Evolutionary conservation across 148 eudicot genomes (phyloP).

Genomic region (Chenopodium berlandieri): DNA sequence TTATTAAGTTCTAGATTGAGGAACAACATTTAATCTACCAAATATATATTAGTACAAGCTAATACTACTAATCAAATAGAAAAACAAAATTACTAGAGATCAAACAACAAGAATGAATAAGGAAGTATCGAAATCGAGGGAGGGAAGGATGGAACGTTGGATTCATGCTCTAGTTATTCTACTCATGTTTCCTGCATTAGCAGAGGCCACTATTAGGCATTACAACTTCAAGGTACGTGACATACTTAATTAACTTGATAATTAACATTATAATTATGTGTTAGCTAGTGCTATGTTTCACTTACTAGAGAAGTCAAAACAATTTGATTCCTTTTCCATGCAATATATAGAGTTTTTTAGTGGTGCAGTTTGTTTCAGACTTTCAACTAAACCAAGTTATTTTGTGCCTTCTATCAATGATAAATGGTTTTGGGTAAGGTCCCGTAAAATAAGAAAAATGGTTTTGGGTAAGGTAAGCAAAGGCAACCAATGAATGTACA

Average conservation of each 20-base stretch:
- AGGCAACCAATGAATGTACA: too few species aligned
- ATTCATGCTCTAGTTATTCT: conserved; percentile 29
- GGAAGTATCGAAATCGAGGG: neutral
- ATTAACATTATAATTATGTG: neutral
- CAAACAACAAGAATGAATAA: neutral
- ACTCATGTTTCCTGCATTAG: conserved; percentile 35
- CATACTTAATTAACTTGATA: neutral
- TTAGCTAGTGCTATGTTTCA: neutral
- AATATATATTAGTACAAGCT: neutral
- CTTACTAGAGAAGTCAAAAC: neutral
- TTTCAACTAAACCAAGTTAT: too few species aligned
- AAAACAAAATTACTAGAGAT: neutral
- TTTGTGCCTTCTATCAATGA: too few species aligned
- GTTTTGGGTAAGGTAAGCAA: too few species aligned
- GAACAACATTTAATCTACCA: neutral
- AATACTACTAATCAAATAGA: neutral
- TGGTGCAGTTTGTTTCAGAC: too few species aligned
- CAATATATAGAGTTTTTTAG: too few species aligned
- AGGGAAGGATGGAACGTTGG: conserved; percentile 30
- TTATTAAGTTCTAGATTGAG: conserved; percentile 10
- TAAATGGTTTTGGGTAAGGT: too few species aligned
- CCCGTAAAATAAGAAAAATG: too few species aligned
- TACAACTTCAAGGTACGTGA: conserved; percentile 58
- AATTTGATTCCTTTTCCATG: neutral
- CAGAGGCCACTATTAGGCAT: conserved; percentile 50